Evolutionary conservation across 345 rosid species (phyloP), one percentile per base, ranked within the genome.

Genomic region (Erucastrum elatum): DNA sequence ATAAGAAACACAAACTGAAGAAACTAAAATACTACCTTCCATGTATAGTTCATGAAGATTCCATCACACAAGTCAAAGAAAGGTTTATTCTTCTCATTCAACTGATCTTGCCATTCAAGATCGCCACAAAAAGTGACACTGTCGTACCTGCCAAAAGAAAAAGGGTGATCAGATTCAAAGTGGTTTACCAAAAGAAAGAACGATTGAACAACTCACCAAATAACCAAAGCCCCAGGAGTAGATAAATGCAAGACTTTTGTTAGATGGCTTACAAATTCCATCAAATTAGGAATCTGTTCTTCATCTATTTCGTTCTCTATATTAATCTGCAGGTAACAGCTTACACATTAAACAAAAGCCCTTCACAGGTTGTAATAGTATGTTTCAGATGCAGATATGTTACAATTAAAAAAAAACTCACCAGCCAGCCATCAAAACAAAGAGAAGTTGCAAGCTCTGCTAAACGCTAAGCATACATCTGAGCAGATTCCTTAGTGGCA

Each of bases 361-460:
- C n/a, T n/a, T n/a, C n/a, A n/a, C n/a, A n/a, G n/a, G n/a, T n/a
- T n/a, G n/a, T n/a, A n/a, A n/a, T 6, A 35, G 9, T 35, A 35
- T 31, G 34, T 21, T 30, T 3, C 33, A 71, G 59, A 65, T 66
- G 51, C 11, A 10, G 60, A 55, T 21, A 21, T 21, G 21, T 21
- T 21, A 21, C 21, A 21, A 21, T 78, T 95, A 97, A 72, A 90
- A 49, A 3, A 55, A 55, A 66, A 16, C 75, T 67, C 84, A 94
- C 98, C 89, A 90, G 90, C 97, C 97, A 94, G 8, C 97, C 98
- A 74, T 94, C 97, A 53, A 92, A 90, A 64, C 94, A 92, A 70
- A 92, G 79, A 60, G 75, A 82, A 82, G 74, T 78, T 30, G 94
- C 87, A 66, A 92, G 97, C 78, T 94, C 90, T 6, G 86, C 84